A percentile compares a stretch with the other conserved stretches of the same genome.
phyloP scores from a whole-genome alignment of 805 yeast genomes.

The Metschnikowia santaceciliae region DNA sequence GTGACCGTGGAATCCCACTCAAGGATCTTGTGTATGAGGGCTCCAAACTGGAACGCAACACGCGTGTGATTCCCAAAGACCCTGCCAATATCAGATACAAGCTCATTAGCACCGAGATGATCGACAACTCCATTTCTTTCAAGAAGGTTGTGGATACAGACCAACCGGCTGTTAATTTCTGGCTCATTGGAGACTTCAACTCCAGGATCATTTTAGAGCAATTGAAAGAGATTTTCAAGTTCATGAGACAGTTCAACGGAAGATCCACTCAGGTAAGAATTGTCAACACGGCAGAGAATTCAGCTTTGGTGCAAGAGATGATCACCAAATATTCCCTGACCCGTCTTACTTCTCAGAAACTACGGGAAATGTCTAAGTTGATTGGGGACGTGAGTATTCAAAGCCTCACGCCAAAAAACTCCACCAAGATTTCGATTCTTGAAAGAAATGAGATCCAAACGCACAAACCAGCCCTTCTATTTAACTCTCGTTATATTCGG shows the following conservation, averaged over 20 bases:
- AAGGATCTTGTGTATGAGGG: constrained; percentile 41
- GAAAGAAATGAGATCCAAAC: constrained; percentile 29
- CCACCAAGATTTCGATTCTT: constrained; percentile 19
- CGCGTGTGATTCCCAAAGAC: constrained; percentile 32
- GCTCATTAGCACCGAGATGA: constrained; percentile 23
- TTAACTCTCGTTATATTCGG: constrained; percentile 54
- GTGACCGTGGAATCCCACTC: constrained; percentile 25
- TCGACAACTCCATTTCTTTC: constrained; percentile 22
- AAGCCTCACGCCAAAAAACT: constrained; percentile 2
- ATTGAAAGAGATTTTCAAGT: constrained; percentile 33
- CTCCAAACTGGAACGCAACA: constrained; percentile 44
- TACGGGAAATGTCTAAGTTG: constrained; percentile 42
- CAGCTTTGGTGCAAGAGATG: constrained; percentile 2
- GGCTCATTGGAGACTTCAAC: constrained; percentile 59
- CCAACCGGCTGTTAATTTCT: constrained; percentile 46
- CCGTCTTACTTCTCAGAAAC: constrained; percentile 36
- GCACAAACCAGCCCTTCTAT: constrained; percentile 37
- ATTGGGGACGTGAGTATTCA: constrained; percentile 13
- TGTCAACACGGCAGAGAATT: constrained; percentile 21
- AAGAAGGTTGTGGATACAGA: constrained; percentile 9
- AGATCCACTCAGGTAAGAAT: constrained; percentile 37
- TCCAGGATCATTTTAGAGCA: constrained; percentile 39
- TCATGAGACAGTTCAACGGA: constrained; percentile 19
- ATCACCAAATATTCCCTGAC: constrained; percentile 12
- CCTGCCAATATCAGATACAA: constrained; percentile 32